Evolutionary conservation across 2,329 filamentous ascomycete species (phyloP), one percentile per base, ranked within the genome.

Genomic region (Stagonosporopsis chrysanthemi): DNA sequence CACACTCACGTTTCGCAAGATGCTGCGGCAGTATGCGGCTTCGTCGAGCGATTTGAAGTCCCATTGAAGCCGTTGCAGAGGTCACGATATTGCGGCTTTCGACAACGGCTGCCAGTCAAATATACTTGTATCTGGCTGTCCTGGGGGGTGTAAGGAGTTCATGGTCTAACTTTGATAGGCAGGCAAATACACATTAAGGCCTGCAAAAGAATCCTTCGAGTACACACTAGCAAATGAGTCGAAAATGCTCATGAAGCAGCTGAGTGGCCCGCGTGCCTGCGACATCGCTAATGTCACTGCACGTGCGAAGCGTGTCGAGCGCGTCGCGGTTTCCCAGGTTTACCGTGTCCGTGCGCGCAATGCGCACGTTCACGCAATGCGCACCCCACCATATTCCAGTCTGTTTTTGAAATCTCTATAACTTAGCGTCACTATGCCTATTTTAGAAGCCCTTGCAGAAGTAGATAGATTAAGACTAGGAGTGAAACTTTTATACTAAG

Each of bases 251-350:
- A 33, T 33, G 12, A 33, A 33, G 5, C 15, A 36, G 19, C n/a
- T 19, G 19, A 3, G 19, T 39, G 24, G 24, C 24, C 4, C 4
- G 24, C n/a, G 35, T 19, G n/a, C 17, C 19, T n/a, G 29, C 24
- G 17, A 12, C 14, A n/a, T 19, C 24, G 41, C 33, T 60, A 56
- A 62, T 52, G 57, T 70, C 67, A 70, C 53, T 19, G 51, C 65
- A 57, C 17, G 26, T 42, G 17, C 2, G 35, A 19, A 60, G 65
- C 61, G 63, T 53, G 45, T 46, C 64, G 12, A 65, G 66, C 61
- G 60, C 45, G 55, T 60, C 39, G 28, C 41, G 50, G 23, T 38
- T 24, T 39, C 49, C 42, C 53, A 50, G 44, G 31, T 52, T 22
- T 39, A 24, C n/a, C n/a, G n/a, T n/a, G n/a, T n/a, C n/a, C n/a